Base-by-base conservation (phyloP, 768 basidiomycete genomes). In the Gloeophyllum trabeum region DNA sequence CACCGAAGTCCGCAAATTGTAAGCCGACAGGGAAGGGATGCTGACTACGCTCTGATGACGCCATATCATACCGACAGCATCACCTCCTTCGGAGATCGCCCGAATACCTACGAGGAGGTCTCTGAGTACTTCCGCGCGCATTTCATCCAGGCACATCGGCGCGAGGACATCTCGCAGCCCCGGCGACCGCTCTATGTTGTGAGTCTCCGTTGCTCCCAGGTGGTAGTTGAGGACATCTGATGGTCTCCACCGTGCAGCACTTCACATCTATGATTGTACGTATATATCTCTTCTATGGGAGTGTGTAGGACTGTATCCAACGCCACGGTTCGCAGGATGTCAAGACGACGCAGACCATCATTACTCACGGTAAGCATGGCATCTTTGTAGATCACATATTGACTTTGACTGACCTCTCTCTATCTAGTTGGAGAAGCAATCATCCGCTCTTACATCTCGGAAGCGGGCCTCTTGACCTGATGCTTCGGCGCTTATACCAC, bases 111-210 rank as follows among this genome's bases (percentile, higher is more conserved):
- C 55, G 74, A 81, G 50, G 71, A 71, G 16, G 86, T 80, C 13
- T 71, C 84, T 26, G 72, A 77, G 39, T 89, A 90, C 51, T 89
- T 90, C 65, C 74, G 76, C n/a, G 73, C 80, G n/a, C 87, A 89
- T 56, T 90, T 90, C 53, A 61, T 78, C 21, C 81, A 84, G 47
- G 77, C 78, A 7, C 82, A 89, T 56, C 70, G 73, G 51, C 70
- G 73, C 48, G 78, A 79, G 46, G 81, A 84, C 52, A 59, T 63
- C 23, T 66, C 36, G 20, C 56, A 59, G 45, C 54, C 69, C 14
- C 66, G 67, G 43, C 70, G 84, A 35, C 69, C 69, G 38, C 63
- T 87, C 14, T 86, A 76, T 54, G 69, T 75, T 37, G 80, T 83
- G 51, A 57, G 80, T 73, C 4, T 12, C 20, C 44, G 35, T 40